These are phyloP conservation scores for Schizosaccharomyces lindneri DNA, from an alignment of 805 yeast species.

Conservation along the genomic window DNA sequence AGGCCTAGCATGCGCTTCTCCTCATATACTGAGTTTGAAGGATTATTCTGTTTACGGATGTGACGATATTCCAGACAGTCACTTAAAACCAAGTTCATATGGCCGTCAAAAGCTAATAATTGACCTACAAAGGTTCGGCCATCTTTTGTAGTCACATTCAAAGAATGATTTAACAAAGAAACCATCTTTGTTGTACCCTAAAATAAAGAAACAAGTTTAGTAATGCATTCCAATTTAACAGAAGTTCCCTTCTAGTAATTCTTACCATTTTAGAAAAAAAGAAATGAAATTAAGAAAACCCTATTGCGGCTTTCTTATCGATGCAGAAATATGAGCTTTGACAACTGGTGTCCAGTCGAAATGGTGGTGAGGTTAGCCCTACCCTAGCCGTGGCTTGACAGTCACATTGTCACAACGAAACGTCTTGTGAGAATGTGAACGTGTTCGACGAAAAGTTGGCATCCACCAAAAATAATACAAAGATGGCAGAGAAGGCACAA, in stretches of 20 bases:
- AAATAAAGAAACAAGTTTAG: not conserved
- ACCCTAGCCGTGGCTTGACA: not conserved
- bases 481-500: constrained; percentile 12
- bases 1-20: constrained; percentile 62
- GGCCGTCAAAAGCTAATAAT: constrained; percentile 44
- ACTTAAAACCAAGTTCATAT: constrained; percentile 61
- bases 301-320: not conserved
- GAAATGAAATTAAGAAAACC: not conserved
- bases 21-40: constrained; percentile 22
- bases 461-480: not conserved
- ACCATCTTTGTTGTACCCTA: not conserved
- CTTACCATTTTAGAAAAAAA: not conserved
- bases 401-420: not conserved
- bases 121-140: constrained; percentile 57
- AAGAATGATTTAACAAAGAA: constrained; percentile 36
- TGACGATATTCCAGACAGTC: constrained; percentile 67
- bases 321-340: not conserved
- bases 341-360: not conserved
- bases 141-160: constrained; percentile 54
- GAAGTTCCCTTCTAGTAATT: no score
- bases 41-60: constrained; percentile 23
- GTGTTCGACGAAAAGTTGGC: not conserved
- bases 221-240: not conserved
- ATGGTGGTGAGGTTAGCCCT: not conserved
- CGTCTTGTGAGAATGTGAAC: constrained; percentile 7